phyloP scores from a whole-genome alignment of 768 basidiomycete genomes.

The Auriscalpium microsporum region DNA sequence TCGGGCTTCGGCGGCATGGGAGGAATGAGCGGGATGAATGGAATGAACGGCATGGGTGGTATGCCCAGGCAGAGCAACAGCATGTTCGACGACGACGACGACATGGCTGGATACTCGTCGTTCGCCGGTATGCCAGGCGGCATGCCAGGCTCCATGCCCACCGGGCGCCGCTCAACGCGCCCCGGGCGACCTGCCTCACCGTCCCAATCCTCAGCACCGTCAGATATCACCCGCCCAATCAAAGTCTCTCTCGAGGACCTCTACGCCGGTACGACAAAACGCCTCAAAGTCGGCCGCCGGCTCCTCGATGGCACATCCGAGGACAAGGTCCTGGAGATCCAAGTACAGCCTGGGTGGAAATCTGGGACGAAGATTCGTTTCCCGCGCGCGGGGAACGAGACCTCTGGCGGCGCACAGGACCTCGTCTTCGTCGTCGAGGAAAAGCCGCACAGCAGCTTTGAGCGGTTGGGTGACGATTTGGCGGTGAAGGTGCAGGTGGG shows the following conservation, averaged over 20 bases:
- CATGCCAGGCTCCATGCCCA: slow-evolving; percentile 50
- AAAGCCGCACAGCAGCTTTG: slow-evolving; percentile 74
- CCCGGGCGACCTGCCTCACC: slow-evolving; percentile 19
- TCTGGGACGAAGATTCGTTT: slow-evolving; percentile 92
- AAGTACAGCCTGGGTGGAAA: slow-evolving; percentile 88
- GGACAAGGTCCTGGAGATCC: slow-evolving; percentile 79
- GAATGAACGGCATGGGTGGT: slow-evolving; percentile 25
- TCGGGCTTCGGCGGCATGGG: slow-evolving; percentile 38
- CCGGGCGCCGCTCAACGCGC: slow-evolving; percentile 21
- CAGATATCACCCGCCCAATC: slow-evolving; percentile 73
- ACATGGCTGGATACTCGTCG: slow-evolving; percentile 31
- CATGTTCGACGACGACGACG: slow-evolving; percentile 34
- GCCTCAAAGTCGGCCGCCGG: slow-evolving; percentile 76
- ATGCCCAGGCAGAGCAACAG: slow-evolving; percentile 5
- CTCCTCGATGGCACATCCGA: slow-evolving; percentile 67
- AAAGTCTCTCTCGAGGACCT: slow-evolving; percentile 83
- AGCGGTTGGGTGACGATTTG: slow-evolving; percentile 78
- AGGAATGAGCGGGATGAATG: slow-evolving; percentile 28
- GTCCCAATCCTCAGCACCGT: slow-evolving; percentile 21
- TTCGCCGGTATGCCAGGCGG: slow-evolving; percentile 38
- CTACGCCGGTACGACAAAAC: slow-evolving; percentile 78
- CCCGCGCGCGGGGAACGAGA: slow-evolving; percentile 79
- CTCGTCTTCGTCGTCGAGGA: slow-evolving; percentile 98
- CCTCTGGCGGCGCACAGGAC: slow-evolving; percentile 60
- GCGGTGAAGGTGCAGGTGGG: slow-evolving; percentile 51